Conservation (phyloP, 345 rosid species). For the Lepidium didymum region DNA sequence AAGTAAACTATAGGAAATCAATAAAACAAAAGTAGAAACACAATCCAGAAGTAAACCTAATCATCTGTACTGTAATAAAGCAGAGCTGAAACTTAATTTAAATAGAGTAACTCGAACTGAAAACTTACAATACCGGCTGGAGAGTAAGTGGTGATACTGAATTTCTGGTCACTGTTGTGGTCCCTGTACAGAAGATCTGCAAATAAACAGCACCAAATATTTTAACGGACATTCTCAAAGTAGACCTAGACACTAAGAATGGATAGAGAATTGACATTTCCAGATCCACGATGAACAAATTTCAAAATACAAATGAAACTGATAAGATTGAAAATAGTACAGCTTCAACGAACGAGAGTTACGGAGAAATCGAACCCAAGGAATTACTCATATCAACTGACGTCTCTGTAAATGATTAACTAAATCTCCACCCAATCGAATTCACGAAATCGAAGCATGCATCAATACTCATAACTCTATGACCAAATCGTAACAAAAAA, state of each 20-base stretch:
- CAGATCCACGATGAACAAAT: not conserved
- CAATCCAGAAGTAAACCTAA: not conserved
- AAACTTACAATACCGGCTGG: conserved; percentile 68
- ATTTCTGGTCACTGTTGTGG: conserved; percentile 85
- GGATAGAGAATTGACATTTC: not conserved
- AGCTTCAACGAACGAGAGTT: not conserved
- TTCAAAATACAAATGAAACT: not conserved
- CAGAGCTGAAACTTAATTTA: not conserved
- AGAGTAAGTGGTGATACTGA: conserved; percentile 71
- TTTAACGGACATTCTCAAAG: not conserved
- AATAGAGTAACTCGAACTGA: not conserved
- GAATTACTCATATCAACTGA: not conserved
- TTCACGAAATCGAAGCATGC: not conserved
- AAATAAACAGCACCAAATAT: not conserved
- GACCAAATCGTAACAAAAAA: not conserved
- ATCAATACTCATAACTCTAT: not conserved
- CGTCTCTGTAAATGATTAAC: not conserved
- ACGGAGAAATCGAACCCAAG: not conserved
- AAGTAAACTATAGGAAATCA: not conserved
- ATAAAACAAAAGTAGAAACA: not conserved
- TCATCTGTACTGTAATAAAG: not conserved
- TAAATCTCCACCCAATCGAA: not conserved
- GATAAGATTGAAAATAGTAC: not conserved
- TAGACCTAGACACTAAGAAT: not conserved
- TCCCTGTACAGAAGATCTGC: conserved; percentile 90